A percentile compares a stretch with the other conserved stretches of the same genome.
Evolutionary conservation across 2,329 filamentous ascomycete species (phyloP).

Genomic region (Talaromyces funiculosus): DNA sequence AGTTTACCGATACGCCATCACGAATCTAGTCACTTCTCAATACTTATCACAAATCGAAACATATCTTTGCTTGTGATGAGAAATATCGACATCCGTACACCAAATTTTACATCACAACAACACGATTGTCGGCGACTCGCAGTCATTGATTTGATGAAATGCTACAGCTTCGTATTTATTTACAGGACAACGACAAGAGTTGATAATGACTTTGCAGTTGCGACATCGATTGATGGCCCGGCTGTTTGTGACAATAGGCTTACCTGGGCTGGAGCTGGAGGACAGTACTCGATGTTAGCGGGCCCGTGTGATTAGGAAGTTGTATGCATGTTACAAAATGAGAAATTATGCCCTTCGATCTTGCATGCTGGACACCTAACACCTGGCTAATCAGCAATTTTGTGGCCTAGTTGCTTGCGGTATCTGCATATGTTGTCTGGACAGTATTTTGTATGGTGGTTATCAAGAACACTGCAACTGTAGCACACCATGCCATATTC

Average conservation of each 20-base stretch:
- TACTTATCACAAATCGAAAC: background rate
- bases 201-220: conserved; percentile 11
- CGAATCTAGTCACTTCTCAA: background rate
- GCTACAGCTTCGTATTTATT: background rate
- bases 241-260: conserved; percentile 15
- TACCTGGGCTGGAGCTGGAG: conserved; percentile 16
- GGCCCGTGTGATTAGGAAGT: background rate
- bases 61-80: background rate
- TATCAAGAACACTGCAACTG: no score
- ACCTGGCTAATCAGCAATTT: no score
- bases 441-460: no score
- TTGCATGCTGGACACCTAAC: no score
- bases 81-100: background rate
- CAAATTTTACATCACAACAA: background rate
- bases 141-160: background rate
- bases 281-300: conserved; percentile 7
- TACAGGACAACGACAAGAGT: background rate
- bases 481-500: no score
- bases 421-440: no score
- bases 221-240: conserved; percentile 13
- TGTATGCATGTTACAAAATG: background rate
- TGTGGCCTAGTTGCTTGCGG: no score
- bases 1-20: background rate
- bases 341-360: no score
- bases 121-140: background rate